These are phyloP conservation scores for Omphalotus guepiniiformis DNA, from an alignment of 768 basidiomycete species.

Conservation along the genomic window DNA sequence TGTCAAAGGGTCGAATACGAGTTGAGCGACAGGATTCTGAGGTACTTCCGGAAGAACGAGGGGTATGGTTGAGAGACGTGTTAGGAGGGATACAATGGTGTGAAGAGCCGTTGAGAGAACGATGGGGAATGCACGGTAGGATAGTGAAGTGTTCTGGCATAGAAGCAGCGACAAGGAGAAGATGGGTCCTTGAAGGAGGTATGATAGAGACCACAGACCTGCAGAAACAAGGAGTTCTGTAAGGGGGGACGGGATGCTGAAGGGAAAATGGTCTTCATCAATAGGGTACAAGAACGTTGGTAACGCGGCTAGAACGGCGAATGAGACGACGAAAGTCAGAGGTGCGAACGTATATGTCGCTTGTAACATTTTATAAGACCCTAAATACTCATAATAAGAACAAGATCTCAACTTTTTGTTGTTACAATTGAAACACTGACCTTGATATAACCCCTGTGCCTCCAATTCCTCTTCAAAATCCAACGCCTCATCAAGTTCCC, in stretches of 20 bases:
- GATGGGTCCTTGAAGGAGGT: slow-evolving; percentile 48
- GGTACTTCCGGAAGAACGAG: slow-evolving; percentile 43
- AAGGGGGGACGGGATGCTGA: slow-evolving; percentile 56
- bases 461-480: slow-evolving; percentile 41
- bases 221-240: slow-evolving; percentile 61
- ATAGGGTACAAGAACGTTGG: slow-evolving; percentile 47
- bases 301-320: slow-evolving; percentile 45
- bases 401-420: background rate
- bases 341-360: slow-evolving; percentile 61
- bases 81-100: slow-evolving; percentile 45
- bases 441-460: slow-evolving; percentile 45
- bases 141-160: slow-evolving; percentile 26
- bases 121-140: slow-evolving; percentile 27
- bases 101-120: slow-evolving; percentile 39
- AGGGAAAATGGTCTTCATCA: slow-evolving; percentile 28
- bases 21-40: slow-evolving; percentile 17
- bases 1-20: slow-evolving; percentile 40
- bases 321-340: slow-evolving; percentile 43
- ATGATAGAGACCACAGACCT: slow-evolving; percentile 57
- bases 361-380: slow-evolving; percentile 56
- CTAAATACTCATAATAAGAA: slow-evolving; percentile 34
- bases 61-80: slow-evolving; percentile 53
- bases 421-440: slow-evolving; percentile 24
- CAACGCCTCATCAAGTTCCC: slow-evolving; percentile 31
- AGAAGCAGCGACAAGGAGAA: slow-evolving; percentile 31